Percentiles rank a stretch among this genome's conserved stretches.
phyloP scores from a whole-genome alignment of 1,139 yeast genomes.

The Candida sanyaensis region DNA sequence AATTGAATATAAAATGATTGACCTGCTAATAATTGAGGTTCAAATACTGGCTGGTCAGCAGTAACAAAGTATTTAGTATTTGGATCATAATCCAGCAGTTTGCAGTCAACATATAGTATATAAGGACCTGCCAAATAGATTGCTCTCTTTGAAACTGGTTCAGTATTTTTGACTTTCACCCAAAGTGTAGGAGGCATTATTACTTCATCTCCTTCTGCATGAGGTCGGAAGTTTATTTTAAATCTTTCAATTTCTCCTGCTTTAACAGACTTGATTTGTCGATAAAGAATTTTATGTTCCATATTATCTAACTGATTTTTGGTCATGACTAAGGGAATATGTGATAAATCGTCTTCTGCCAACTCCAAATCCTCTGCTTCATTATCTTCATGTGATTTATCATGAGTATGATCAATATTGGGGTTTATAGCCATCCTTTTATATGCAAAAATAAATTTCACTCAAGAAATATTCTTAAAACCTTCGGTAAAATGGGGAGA shows the following conservation, averaged over 20 bases:
- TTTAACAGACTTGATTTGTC: conserved; percentile 34
- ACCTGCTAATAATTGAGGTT: conserved; percentile 69
- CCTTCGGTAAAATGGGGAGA: background rate
- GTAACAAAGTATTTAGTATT: conserved; percentile 55
- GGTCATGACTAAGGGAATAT: conserved; percentile 14
- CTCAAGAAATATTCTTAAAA: background rate
- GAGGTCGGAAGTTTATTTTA: conserved; percentile 35
- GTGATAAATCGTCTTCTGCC: background rate
- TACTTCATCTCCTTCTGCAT: conserved; percentile 18
- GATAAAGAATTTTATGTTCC: conserved; percentile 29
- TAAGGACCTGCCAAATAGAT: conserved; percentile 92
- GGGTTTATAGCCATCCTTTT: background rate
- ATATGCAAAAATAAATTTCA: background rate
- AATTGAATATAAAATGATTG: conserved; percentile 54
- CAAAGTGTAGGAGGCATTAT: conserved; percentile 38
- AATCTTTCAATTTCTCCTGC: conserved; percentile 43
- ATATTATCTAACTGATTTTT: conserved; percentile 13
- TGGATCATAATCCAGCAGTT: conserved; percentile 63
- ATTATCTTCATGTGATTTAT: background rate
- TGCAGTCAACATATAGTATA: conserved; percentile 81
- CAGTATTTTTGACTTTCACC: conserved; percentile 73
- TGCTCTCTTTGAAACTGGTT: conserved; percentile 76
- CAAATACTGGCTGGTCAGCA: conserved; percentile 68
- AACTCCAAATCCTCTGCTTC: background rate
- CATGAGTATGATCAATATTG: background rate